Base-by-base conservation (phyloP, 2,329 filamentous ascomycete species). In the Juglanconis juglandina region DNA sequence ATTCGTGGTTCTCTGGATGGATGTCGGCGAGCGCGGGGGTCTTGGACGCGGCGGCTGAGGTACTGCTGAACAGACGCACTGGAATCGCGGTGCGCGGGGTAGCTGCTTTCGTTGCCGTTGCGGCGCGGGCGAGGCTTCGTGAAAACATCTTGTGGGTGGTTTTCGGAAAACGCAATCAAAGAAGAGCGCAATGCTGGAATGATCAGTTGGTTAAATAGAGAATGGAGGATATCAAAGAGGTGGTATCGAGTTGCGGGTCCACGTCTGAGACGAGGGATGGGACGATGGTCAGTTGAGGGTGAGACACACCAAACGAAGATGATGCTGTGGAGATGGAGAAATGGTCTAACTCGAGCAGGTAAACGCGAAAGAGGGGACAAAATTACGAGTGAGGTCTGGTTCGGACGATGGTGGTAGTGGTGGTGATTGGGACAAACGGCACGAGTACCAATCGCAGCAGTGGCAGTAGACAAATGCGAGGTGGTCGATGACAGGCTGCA, bases 21-120 rank as follows among this genome's bases (percentile, higher is more conserved):
- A 99, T 87, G 76, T 99, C 93, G 73, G 90, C 89, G 66, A 99
- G 85, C 42, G 89, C 87, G n/a, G 95, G 95, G 24, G 87, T 81
- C 64, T 75, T 73, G 60, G 73, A 72, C 69, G 65, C 33, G 6
- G 72, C 64, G 60, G 80, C 73, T 61, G 85, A 49, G 14, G 59
- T 84, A 60, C 83, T 81, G 71, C 80, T 80, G 71, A 90, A 83
- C 67, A 84, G 77, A 68, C 87, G 81, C 47, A 51, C 50, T 7
- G 55, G 37, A 64, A 81, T 71, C 59, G 73, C 71, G 67, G 78
- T 76, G 70, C 79, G 81, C 64, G 77, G 76, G 66, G 76, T 76
- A 53, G 58, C 51, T 55, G 51, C 47, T 32, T 42, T 47, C 67
- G 71, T 71, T 66, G 63, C 70, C 59, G 77, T 75, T 66, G 77